These are phyloP conservation scores for Excoecaria cochinchinensis DNA, from an alignment of 345 rosid genomes.

Conservation along the genomic window DNA sequence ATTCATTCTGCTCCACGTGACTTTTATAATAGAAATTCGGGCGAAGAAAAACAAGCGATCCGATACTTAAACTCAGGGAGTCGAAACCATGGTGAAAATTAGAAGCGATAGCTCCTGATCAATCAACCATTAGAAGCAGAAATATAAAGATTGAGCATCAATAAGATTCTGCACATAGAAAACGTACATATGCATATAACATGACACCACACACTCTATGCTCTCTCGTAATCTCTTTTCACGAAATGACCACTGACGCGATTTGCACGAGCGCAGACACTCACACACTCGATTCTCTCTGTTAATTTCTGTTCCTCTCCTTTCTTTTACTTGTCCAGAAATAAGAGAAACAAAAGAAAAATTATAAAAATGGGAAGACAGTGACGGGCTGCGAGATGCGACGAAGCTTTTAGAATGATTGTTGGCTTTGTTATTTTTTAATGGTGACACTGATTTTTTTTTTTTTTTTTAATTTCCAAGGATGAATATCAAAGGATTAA, in stretches of 20 bases:
- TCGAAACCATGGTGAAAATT: neutral
- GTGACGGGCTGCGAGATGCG: neutral
- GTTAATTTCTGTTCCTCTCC: neutral
- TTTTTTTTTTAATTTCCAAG: too few species aligned
- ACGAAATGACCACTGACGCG: neutral
- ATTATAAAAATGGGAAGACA: too few species aligned
- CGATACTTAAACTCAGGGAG: neutral
- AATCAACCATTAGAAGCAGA: conserved; percentile 12
- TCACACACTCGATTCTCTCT: conserved; percentile 11
- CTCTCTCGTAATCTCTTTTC: neutral
- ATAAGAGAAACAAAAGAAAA: too few species aligned
- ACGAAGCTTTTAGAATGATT: conserved; percentile 9
- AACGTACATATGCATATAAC: neutral
- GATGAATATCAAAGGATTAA: too few species aligned
- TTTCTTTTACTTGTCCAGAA: neutral
- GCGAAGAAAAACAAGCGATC: conserved; percentile 5
- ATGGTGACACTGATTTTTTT: too few species aligned
- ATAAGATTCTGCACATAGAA: neutral
- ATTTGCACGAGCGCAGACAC: neutral
- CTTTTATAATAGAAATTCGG: neutral
- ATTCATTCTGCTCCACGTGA: conserved; percentile 7
- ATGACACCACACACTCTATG: neutral
- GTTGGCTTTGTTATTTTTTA: neutral
- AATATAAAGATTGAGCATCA: conserved; percentile 6
- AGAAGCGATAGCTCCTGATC: neutral